Evolutionary conservation across 768 basidiomycete genomes (phyloP).

Genomic region (Tulasnella sp.): DNA sequence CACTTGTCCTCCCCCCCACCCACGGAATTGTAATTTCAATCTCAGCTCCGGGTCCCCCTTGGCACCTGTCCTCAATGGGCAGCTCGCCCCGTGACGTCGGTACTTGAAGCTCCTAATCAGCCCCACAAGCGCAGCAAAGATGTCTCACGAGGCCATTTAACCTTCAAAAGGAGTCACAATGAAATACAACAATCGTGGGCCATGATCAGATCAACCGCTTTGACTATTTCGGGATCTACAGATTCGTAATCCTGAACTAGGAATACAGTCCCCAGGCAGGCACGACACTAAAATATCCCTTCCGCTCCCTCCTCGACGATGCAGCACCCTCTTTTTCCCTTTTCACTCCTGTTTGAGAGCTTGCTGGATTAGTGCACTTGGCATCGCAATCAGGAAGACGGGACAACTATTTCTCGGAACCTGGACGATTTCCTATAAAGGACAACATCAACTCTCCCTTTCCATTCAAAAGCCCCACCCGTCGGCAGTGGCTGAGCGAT

Average conservation of each 20-base stretch:
- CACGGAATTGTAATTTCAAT: neutral
- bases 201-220: neutral
- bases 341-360: neutral
- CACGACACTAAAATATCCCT: neutral
- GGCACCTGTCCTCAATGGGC: no score
- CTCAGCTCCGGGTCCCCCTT: constrained; percentile 1
- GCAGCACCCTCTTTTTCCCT: neutral
- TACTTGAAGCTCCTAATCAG: neutral
- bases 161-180: neutral
- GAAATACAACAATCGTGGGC: neutral
- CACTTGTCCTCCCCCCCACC: neutral
- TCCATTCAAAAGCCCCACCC: neutral
- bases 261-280: neutral
- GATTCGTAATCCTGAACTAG: neutral
- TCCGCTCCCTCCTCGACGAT: neutral
- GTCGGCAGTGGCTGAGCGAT: neutral
- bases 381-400: no score
- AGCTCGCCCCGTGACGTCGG: constrained; percentile 3
- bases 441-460: no score
- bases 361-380: neutral
- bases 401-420: no score
- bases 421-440: no score
- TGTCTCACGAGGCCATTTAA: neutral
- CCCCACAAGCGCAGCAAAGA: neutral
- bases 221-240: neutral